Base-by-base conservation (phyloP, 2,329 filamentous ascomycete species). In the Fusarium mundagurra region DNA sequence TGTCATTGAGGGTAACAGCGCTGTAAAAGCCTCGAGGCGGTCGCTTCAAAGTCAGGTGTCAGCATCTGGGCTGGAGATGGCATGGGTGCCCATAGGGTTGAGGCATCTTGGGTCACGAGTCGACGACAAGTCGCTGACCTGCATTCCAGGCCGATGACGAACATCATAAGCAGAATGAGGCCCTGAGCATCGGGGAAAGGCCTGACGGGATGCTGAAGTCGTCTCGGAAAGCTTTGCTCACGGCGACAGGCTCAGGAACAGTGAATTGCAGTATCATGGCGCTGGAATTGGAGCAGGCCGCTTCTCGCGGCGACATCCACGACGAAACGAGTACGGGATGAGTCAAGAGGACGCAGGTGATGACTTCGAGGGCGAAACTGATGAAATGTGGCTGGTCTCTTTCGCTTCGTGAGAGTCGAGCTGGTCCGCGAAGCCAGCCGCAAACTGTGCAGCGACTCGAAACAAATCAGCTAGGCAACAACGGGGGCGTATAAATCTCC, bases 151-250 rank as follows among this genome's bases (percentile, higher is more conserved):
- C 8, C 2, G 8, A 5, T 18, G 10, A 1, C 20, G 8, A 14
- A 0, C 20, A 29, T 39, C 10, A 18, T 1, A 29, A 14, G 10
- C 34, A 17, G 3, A 13, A 29, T 9, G 24, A 9, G 5, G 4
- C 20, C 11, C 3, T 18, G 2, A 24, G n/a, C 4, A 11, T 24
- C 9, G 24, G 5, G 8, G 0, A 9, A 13, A 5, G 6, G 20
- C 34, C n/a, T 29, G 20, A 14, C 16, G 11, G 8, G 20, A 55
- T n/a, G 24, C 5, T 29, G 4, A 31, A 55, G 20, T 7, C 16
- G 20, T 8, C 20, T 55, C 20, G 8, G 24, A 55, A 14, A 20
- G 8, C 24, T n/a, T 29, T n/a, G 11, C 6, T 18, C 20, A 4
- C 11, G 3, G 33, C 7, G 3, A 5, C 18, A 8, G 24, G 24